Evolutionary conservation across 805 yeast species (phyloP).

Genomic region (Myxozyma melibiosi): DNA sequence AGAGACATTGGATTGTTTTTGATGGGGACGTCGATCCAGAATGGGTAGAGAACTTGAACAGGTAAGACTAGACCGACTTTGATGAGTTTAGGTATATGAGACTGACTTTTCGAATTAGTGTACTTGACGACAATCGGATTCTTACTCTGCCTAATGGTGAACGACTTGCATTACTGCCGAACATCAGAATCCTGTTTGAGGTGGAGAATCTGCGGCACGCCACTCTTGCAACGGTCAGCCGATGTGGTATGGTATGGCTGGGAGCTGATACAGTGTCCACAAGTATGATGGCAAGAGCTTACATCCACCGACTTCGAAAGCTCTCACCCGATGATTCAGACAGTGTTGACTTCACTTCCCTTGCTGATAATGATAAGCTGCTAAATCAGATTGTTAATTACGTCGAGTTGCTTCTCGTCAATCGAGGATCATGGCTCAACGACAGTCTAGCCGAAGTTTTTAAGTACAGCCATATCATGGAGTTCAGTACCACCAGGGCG

Average conservation of each 20-base stretch:
- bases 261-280: slow-evolving; percentile 43
- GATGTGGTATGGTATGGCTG: slow-evolving; percentile 88
- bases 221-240: slow-evolving; percentile 88
- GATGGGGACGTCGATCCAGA: slow-evolving; percentile 94
- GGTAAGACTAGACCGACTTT: slow-evolving; percentile 12
- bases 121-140: slow-evolving; percentile 81
- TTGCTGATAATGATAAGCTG: slow-evolving; percentile 1
- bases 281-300: slow-evolving; percentile 36
- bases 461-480: slow-evolving; percentile 55
- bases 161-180: slow-evolving; percentile 65
- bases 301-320: slow-evolving; percentile 27
- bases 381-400: neutral
- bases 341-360: slow-evolving; percentile 15
- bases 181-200: slow-evolving; percentile 73
- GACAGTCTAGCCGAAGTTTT: slow-evolving; percentile 39
- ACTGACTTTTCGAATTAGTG: slow-evolving; percentile 48
- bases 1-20: slow-evolving; percentile 73
- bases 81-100: neutral
- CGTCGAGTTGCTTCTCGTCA: neutral
- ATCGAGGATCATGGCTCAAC: slow-evolving; percentile 27
- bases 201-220: slow-evolving; percentile 65
- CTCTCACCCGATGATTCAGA: slow-evolving; percentile 34
- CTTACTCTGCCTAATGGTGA: slow-evolving; percentile 91
- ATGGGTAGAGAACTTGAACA: slow-evolving; percentile 87
- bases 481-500: slow-evolving; percentile 45